Evolutionary conservation across 148 eudicot genomes (phyloP).

Genomic region (Diospyros lotus): DNA sequence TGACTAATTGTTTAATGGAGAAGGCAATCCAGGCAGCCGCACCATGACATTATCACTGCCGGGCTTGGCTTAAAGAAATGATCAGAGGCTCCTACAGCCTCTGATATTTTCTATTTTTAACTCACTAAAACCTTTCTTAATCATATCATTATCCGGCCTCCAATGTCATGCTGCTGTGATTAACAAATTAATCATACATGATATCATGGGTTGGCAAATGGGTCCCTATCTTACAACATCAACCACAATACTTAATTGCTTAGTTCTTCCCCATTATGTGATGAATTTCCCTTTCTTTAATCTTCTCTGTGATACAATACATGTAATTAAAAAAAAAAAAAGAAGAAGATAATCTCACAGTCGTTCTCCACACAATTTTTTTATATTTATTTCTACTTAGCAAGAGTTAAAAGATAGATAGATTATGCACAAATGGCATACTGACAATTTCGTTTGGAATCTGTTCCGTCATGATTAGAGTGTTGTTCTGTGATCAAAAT

Average conservation of each 20-base stretch:
- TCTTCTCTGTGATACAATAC: too few species aligned
- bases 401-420: too few species aligned
- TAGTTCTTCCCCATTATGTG: background rate
- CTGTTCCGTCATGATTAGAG: too few species aligned
- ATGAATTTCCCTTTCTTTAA: background rate
- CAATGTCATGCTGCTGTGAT: constrained; percentile 1
- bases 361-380: too few species aligned
- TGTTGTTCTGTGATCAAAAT: too few species aligned
- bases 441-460: too few species aligned
- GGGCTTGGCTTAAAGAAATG: constrained; percentile 10
- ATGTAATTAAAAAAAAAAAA: too few species aligned
- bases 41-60: constrained; percentile 9
- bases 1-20: background rate
- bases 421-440: too few species aligned
- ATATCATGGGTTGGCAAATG: constrained; percentile 39
- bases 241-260: background rate
- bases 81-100: constrained; percentile 2
- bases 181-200: constrained; percentile 21
- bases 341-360: too few species aligned
- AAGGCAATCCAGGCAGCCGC: constrained; percentile 3
- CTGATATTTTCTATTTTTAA: constrained; percentile 18
- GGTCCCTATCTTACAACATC: constrained; percentile 10
- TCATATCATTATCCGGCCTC: constrained; percentile 8
- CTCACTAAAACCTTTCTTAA: constrained; percentile 10
- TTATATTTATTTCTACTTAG: too few species aligned